phyloP scores from a whole-genome alignment of 2,329 filamentous ascomycete genomes.

The Talaromyces atroroseus region DNA sequence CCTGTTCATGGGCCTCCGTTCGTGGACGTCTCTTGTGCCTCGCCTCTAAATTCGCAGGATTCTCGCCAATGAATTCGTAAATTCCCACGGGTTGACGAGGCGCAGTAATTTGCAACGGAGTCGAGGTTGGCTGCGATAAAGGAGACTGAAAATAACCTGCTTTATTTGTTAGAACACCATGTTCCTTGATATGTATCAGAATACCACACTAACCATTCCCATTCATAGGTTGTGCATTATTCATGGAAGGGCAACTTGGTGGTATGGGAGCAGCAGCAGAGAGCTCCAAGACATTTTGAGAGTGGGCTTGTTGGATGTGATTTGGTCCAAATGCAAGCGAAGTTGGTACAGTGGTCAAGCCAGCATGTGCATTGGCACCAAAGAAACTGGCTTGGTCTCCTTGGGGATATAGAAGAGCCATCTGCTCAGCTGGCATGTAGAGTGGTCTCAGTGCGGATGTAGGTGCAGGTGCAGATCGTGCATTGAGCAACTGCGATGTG shows the following conservation, averaged over 20 bases:
- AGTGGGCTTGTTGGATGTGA: neutral
- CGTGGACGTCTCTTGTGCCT: conserved; percentile 9
- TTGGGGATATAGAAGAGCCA: neutral
- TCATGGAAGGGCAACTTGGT: neutral
- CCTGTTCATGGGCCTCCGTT: conserved; percentile 15
- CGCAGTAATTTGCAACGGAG: neutral
- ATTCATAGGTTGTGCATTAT: neutral
- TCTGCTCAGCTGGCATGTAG: neutral
- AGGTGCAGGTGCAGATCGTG: neutral
- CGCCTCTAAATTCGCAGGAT: conserved; percentile 7
- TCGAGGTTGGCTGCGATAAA: neutral
- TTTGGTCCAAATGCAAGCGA: neutral
- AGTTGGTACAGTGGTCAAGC: neutral
- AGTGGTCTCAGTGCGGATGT: neutral
- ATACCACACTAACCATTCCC: neutral
- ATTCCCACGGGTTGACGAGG: neutral
- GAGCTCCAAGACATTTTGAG: neutral
- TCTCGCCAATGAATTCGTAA: neutral
- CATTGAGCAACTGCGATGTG: neutral
- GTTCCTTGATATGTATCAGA: neutral
- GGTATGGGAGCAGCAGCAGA: neutral
- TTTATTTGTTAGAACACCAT: neutral
- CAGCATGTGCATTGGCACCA: no score
- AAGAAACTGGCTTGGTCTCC: neutral
- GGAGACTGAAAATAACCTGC: neutral